Conservation (phyloP, 805 yeast genomes). For the Candida caryicola region DNA sequence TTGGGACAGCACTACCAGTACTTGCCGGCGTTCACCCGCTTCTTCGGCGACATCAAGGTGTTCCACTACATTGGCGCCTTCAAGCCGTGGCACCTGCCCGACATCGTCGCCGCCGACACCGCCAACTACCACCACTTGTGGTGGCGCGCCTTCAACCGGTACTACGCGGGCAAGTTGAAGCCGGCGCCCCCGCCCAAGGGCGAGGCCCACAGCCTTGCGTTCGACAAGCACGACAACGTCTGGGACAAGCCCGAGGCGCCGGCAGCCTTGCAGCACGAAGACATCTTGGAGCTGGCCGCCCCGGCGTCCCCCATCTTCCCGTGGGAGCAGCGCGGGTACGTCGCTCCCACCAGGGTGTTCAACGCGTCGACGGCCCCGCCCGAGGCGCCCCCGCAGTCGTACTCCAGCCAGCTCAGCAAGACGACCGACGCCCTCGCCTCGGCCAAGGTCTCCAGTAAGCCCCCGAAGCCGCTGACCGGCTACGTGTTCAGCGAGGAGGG, state of each 20-base stretch:
- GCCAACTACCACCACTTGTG: slow-evolving; percentile 25
- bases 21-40: slow-evolving; percentile 31
- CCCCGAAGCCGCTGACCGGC: slow-evolving; percentile 4
- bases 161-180: slow-evolving; percentile 15
- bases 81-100: slow-evolving; percentile 31
- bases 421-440: slow-evolving; percentile 5
- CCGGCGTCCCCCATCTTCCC: slow-evolving; percentile 22
- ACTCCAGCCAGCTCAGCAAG: too few relatives aligned
- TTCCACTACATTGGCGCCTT: slow-evolving; percentile 32
- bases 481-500: slow-evolving; percentile 8
- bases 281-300: neutral
- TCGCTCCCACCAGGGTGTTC: slow-evolving; percentile 26
- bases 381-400: neutral
- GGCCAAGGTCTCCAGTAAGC: slow-evolving; percentile 5
- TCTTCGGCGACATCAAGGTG: slow-evolving; percentile 25
- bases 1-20: slow-evolving; percentile 30
- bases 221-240: slow-evolving; percentile 16
- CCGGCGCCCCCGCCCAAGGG: slow-evolving; percentile 13
- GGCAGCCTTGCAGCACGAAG: neutral
- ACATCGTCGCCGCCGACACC: slow-evolving; percentile 15
- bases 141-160: slow-evolving; percentile 29
- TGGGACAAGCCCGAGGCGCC: slow-evolving; percentile 19
- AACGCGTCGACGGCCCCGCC: too few relatives aligned
- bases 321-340: slow-evolving; percentile 25
- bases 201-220: slow-evolving; percentile 22